Conservation (phyloP, 345 rosid species). For the Acer campestre region DNA sequence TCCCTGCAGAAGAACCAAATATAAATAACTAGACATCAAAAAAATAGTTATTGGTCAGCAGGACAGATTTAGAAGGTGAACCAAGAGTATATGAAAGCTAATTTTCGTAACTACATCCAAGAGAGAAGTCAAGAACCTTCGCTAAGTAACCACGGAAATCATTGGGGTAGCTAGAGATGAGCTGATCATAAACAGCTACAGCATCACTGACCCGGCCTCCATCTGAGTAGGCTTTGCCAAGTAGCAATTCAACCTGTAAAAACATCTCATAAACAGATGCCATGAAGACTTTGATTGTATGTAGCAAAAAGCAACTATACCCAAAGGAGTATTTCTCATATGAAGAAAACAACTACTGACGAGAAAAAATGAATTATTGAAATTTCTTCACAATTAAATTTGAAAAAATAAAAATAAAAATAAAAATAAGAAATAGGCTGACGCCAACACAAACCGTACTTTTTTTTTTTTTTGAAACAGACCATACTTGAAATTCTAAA, state of each 20-base stretch:
- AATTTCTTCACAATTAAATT: not conserved
- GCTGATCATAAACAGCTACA: slow-evolving; percentile 75
- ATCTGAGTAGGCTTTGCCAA: slow-evolving; percentile 95
- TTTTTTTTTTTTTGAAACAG: no score
- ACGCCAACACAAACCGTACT: no score
- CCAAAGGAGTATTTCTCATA: not conserved
- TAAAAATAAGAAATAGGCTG: not conserved
- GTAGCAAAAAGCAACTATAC: not conserved
- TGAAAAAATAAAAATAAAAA: not conserved
- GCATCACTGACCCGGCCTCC: slow-evolving; percentile 95
- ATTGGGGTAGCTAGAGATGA: slow-evolving; percentile 73
- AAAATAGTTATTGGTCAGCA: not conserved
- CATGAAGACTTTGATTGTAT: slow-evolving; percentile 1
- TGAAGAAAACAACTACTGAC: not conserved
- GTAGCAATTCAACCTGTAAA: slow-evolving; percentile 79
- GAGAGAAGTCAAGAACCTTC: slow-evolving; percentile 50
- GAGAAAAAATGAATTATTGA: not conserved
- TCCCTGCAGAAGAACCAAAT: slow-evolving; percentile 55
- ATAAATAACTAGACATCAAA: not conserved
- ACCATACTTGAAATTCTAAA: not conserved
- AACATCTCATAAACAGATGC: slow-evolving; percentile 3
- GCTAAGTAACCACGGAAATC: slow-evolving; percentile 96
- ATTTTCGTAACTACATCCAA: not conserved
- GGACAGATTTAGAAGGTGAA: not conserved
- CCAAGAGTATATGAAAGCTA: not conserved